Evolutionary conservation across 805 yeast species (phyloP), one percentile per base, ranked within the genome.

Genomic region (Metschnikowia amazonensis): DNA sequence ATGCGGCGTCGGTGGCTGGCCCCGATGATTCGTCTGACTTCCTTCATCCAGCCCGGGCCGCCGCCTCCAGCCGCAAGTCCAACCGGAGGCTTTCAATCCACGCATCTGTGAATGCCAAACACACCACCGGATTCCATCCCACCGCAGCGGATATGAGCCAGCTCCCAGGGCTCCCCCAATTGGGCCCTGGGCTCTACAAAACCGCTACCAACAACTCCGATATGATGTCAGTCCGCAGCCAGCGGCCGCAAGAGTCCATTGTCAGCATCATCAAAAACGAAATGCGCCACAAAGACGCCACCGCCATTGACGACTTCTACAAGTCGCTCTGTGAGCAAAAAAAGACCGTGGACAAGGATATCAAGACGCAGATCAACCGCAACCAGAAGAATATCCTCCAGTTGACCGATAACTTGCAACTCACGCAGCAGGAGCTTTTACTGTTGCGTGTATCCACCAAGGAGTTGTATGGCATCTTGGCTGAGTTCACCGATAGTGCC

Each of bases 251-350:
- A n/a, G 52, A 52, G 11, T 46, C 43, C 30, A 33, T 55, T 10
- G 55, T 45, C 20, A 42, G 30, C n/a, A 44, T 46, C 28, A 63
- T 70, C 25, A 47, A 51, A 17, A 50, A 50, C 8, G 77, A 79
- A 44, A 60, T 87, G 49, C 68, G 80, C 9, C 77, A 80, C 50
- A 87, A 89, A 1, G 77, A 84, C 5, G 92, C 90, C 2, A 64
- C 79, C 1, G 86, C 82, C 49, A 84, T 87, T 28, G 89, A 86
- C 55, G 80, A 77, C 44, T 85, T 84, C 62, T 80, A 82, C 48
- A 74, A 78, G 16, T 75, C 74, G 43, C 66, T 86, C 51, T 57
- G 64, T 1, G 66, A 70, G 33, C 71, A 84, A 52, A 75, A 79
- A 32, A 60, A 66, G 3, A 60, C 74, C 36, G 76, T 85, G 32